Evolutionary conservation across 1,139 yeast species (phyloP).

Genomic region (Petasospora rhodanensis): DNA sequence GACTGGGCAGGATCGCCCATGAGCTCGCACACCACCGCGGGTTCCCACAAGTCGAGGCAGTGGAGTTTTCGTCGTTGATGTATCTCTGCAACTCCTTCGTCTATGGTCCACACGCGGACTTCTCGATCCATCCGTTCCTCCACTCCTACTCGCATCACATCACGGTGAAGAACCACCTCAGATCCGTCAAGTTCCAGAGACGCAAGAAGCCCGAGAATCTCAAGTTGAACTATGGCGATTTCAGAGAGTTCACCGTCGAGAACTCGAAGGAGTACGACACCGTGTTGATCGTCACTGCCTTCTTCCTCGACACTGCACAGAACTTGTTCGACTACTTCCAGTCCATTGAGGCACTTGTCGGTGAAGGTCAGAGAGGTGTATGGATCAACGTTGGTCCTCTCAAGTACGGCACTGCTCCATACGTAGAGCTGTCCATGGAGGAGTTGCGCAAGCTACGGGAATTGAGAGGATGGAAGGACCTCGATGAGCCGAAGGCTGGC

Average conservation of each 20-base stretch:
- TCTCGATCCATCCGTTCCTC: conserved; percentile 54
- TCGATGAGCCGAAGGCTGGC: conserved; percentile 31
- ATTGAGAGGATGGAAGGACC: conserved; percentile 61
- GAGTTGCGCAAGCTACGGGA: conserved; percentile 53
- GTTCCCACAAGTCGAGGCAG: conserved; percentile 51
- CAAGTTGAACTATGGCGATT: conserved; percentile 57
- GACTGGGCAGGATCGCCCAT: conserved; percentile 68
- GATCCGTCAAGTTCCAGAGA: conserved; percentile 39
- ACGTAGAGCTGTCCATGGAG: conserved; percentile 63
- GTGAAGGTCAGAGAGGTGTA: conserved; percentile 36
- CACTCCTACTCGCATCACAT: conserved; percentile 73
- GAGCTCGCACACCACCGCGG: conserved; percentile 46
- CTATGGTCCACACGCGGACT: conserved; percentile 26
- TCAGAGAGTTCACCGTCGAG: conserved; percentile 43
- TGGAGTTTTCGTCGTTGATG: conserved; percentile 75
- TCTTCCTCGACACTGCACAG: conserved; percentile 85
- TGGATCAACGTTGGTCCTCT: conserved; percentile 89
- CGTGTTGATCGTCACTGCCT: conserved; percentile 63
- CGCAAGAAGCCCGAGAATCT: conserved; percentile 43
- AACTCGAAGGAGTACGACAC: conserved; percentile 36
- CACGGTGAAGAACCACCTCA: conserved; percentile 45
- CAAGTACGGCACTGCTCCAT: conserved; percentile 85
- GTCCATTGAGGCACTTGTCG: conserved; percentile 48
- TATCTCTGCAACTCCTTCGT: conserved; percentile 55
- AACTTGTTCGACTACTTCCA: conserved; percentile 70